Conservation (phyloP, 2,329 filamentous ascomycete genomes). For the Coleophoma eucalyptorum region DNA sequence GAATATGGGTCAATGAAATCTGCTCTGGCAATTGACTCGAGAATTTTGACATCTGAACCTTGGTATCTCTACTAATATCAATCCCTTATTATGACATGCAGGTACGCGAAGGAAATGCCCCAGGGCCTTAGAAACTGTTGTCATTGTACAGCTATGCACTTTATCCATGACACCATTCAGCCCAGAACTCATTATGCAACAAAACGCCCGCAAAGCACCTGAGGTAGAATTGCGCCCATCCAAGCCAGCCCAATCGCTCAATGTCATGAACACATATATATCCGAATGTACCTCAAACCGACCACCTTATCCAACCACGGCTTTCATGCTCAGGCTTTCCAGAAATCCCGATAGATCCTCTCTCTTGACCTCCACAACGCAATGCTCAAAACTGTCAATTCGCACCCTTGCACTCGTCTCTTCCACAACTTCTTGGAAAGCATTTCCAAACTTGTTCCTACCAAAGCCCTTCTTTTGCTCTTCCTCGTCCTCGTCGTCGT, state of each 20-base stretch:
- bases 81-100: not conserved
- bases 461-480: conserved; percentile 63
- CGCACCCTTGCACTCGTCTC: conserved; percentile 87
- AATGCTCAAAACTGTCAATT: conserved; percentile 96
- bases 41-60: not conserved
- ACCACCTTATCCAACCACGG: conserved; percentile 60
- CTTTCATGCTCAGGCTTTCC: conserved; percentile 88
- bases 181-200: no score
- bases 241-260: not conserved
- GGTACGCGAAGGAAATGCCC: not conserved
- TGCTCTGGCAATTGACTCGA: not conserved
- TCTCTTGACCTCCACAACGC: conserved; percentile 95
- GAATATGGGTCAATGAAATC: not conserved
- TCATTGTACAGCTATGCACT: not conserved
- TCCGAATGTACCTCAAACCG: not conserved
- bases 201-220: no score
- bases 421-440: conserved; percentile 90
- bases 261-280: conserved; percentile 19
- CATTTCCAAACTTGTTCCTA: conserved; percentile 86
- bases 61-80: no score
- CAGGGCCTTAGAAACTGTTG: not conserved
- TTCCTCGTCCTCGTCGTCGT: conserved; percentile 51
- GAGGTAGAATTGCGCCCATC: not conserved
- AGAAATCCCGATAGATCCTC: conserved; percentile 89
- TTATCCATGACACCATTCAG: not conserved